Evolutionary conservation across 1,284 basidiomycete genomes (phyloP), one percentile per base, ranked within the genome.

Genomic region (Ganoderma leucocontextum): DNA sequence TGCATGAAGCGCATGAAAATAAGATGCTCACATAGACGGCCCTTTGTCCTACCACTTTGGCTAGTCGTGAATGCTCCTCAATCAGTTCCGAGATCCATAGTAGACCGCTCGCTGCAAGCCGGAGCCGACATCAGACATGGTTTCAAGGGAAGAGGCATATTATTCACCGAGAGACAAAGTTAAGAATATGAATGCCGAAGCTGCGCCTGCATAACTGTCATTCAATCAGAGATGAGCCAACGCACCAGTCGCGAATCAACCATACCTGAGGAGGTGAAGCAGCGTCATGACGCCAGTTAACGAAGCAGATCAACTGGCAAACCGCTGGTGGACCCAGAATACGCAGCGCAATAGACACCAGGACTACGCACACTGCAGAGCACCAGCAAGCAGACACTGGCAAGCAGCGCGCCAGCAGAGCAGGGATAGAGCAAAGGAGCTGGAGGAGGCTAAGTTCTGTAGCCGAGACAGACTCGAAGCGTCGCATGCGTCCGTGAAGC

Each of bases 81-180:
- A 98, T 97, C 60, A 98, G 81, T 80, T 98, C 96, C 2, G 96
- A 96, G 38, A 98, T 84, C 86, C 96, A 97, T 68, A 98, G 82
- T 61, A 98, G 84, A 10, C 96, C 96, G 79, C 94, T 97, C 62
- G 96, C 96, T 97, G 77, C 49, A 68, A 39, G 10, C 15, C 7
- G 6, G 41, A 17, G 12, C 22, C 1, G 42, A 41, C n/a, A 17
- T 49, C 36, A 52, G 44, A 38, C 19, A 19, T 17, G 49, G 9
- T 9, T 58, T 68, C 10, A 39, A 36, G 47, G 68, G 58, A 22
- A 59, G 58, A 33, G 8, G n/a, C 7, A 15, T 9, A 39, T 4
- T n/a, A 65, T 76, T 67, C 60, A 79, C 81, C 81, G 13, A 82
- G 72, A 17, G 80, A 81, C 13, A 82, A 70, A 8, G 79, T 81